A percentile compares a stretch with the other conserved stretches of the same genome.
phyloP scores from a whole-genome alignment of 495 filamentous ascomycete species.

The Penicillium verhagenii region DNA sequence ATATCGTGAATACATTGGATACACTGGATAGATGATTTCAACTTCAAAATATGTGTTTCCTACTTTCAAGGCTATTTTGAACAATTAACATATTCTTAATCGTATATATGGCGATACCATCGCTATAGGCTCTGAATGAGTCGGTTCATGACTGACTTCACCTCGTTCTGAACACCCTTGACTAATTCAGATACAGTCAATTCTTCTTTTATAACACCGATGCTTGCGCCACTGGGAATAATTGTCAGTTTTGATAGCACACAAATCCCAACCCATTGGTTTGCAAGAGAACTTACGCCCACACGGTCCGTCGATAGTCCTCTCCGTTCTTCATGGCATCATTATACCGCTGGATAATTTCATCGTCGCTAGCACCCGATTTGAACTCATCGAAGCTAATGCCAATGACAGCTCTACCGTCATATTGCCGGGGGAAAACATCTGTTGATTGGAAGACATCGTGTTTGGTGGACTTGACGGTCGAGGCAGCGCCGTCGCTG shows the following conservation, averaged over 20 bases:
- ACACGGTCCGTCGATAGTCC: slow-evolving; percentile 21
- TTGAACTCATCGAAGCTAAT: slow-evolving; percentile 17
- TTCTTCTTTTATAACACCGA: slow-evolving; percentile 20
- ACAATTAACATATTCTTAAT: not conserved
- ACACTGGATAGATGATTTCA: not conserved
- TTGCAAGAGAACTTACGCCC: slow-evolving; percentile 21
- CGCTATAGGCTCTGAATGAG: not conserved
- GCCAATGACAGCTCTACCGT: slow-evolving; percentile 26
- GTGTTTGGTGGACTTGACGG: slow-evolving; percentile 21
- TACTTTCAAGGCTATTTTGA: not conserved
- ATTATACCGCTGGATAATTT: slow-evolving; percentile 23
- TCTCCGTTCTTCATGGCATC: slow-evolving; percentile 21
- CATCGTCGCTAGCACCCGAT: slow-evolving; percentile 16
- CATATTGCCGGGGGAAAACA: slow-evolving; percentile 27
- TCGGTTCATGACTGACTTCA: not conserved
- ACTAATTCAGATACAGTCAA: slow-evolving; percentile 19
- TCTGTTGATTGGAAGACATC: slow-evolving; percentile 27
- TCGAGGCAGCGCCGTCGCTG: slow-evolving; percentile 22
- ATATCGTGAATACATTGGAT: too few relatives aligned
- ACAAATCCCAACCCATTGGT: not conserved
- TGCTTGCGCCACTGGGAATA: slow-evolving; percentile 18
- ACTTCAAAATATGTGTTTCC: not conserved
- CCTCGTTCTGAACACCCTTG: slow-evolving; percentile 12
- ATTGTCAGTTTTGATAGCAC: not conserved
- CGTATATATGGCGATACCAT: too few relatives aligned